Base-by-base conservation (phyloP, 2,329 filamentous ascomycete genomes). In the Pestalotiopsis sp. region DNA sequence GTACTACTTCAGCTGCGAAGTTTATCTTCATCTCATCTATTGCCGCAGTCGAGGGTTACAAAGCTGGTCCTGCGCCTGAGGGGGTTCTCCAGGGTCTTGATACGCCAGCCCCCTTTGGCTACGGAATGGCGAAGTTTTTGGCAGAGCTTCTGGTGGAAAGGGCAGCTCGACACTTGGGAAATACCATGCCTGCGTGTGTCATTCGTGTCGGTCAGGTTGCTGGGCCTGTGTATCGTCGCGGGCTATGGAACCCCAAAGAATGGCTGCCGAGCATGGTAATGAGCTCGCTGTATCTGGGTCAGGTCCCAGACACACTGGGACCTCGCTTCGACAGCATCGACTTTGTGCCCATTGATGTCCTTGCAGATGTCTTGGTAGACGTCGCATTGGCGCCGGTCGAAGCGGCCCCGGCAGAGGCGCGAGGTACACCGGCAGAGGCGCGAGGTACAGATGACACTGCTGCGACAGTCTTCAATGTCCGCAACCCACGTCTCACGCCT, bases 191-290 rank as follows among this genome's bases (percentile, higher is more conserved):
- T 12, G 72, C 70, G 5, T 71, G 73, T 2, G 69, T 77, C 9
- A 68, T 76, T n/a, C 74, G 77, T n/a, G 73, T 78, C 1, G 77
- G 77, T 1, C 77, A 78, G 65, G 69, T 78, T 1, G 71, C 72
- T 1, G 77, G 77, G 0, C 69, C 70, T 1, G 62, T 58, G 5
- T n/a, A 14, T 3, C 1, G 27, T 14, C 27, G 5, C 6, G 79
- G 76, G 0, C 63, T 74, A 1, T 83, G 81, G 81, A 82, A 80
- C 59, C 73, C 75, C 6, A 72, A 73, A 1, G 81, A 83, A 71
- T 82, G 81, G 69, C 76, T 84, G 13, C 76, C 81, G 0, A 78
- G 75, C 71, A 75, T 84, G 36, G 71, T 83, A 2, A 68, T 77
- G 7, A 82, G 77, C 60, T 81, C 80, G 0, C 68, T 77, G 7